Evolutionary conservation across 495 filamentous ascomycete species (phyloP).

Genomic region (Trichocladium uniseriatum): DNA sequence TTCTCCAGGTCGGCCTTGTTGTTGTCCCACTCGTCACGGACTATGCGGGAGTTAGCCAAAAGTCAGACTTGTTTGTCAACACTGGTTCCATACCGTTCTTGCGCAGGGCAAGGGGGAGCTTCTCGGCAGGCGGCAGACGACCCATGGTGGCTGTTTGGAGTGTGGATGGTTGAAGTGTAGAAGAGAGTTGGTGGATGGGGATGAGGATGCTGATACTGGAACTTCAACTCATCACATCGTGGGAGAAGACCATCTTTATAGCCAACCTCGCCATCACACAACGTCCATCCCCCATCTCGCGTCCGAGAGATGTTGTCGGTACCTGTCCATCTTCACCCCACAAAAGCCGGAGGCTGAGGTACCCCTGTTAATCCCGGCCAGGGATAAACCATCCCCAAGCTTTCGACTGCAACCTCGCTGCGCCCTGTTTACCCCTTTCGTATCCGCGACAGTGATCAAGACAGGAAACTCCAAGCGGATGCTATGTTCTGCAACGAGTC

Average conservation of each 20-base stretch:
- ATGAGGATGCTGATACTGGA: not conserved
- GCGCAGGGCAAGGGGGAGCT: conserved; percentile 44
- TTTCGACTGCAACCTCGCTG: not conserved
- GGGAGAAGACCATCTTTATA: not conserved
- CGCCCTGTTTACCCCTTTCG: not conserved
- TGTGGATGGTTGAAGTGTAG: not conserved
- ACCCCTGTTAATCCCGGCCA: too few species aligned
- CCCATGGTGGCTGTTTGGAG: conserved; percentile 20
- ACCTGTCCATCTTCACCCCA: not conserved
- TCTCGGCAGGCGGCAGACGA: conserved; percentile 37
- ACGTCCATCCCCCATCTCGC: not conserved
- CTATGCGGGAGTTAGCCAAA: conserved; percentile 21
- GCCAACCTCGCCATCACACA: not conserved
- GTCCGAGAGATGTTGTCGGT: too few species aligned
- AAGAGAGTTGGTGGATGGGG: not conserved
- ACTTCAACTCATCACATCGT: not conserved
- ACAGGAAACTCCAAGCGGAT: too few species aligned
- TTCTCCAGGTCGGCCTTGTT: conserved; percentile 36
- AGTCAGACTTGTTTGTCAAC: not conserved
- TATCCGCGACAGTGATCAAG: not conserved
- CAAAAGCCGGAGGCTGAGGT: too few species aligned
- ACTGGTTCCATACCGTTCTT: conserved; percentile 36
- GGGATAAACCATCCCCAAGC: not conserved
- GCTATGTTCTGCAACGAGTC: too few species aligned
- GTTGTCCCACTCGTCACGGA: conserved; percentile 45